These are phyloP conservation scores for Oryza glaberrima DNA, from an alignment of 176 grass and related monocot genomes.

Conservation along the genomic window DNA sequence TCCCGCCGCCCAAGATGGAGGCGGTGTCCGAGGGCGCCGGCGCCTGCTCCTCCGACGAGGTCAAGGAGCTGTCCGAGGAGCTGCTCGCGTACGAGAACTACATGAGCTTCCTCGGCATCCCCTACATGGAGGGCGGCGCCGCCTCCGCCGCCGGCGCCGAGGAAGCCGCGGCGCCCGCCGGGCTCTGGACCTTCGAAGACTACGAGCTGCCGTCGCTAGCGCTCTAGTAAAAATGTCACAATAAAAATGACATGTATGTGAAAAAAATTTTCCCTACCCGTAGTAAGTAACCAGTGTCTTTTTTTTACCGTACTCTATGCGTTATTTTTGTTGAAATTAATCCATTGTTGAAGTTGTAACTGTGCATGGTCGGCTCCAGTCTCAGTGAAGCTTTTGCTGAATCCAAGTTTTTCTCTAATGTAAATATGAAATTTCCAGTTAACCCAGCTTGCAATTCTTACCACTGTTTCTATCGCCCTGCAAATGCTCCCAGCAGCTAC, in stretches of 20 bases:
- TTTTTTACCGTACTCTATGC: neutral
- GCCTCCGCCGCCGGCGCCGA: neutral
- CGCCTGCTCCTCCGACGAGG: constrained; percentile 48
- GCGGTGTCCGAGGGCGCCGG: neutral
- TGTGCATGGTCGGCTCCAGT: neutral
- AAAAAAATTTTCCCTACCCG: neutral
- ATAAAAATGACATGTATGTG: neutral
- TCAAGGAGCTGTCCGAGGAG: constrained; percentile 80
- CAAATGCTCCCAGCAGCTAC: too few species aligned
- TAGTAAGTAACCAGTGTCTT: neutral
- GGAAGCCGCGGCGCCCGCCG: constrained; percentile 19
- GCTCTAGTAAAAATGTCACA: constrained; percentile 27
- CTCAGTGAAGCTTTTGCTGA: neutral
- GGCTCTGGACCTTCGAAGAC: constrained; percentile 77
- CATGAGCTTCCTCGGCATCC: constrained; percentile 87
- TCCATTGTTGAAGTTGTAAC: neutral
- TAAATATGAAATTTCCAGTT: neutral
- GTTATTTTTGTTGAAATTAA: neutral
- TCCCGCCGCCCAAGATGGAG: constrained; percentile 42
- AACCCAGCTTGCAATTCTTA: neutral
- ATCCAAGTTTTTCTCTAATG: neutral
- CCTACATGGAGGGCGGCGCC: constrained; percentile 80
- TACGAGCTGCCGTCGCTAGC: constrained; percentile 25
- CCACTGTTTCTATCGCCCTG: neutral
- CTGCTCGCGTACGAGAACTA: constrained; percentile 82